Percentiles rank a stretch among this genome's conserved stretches.
Conservation (phyloP, 495 filamentous ascomycete species). For the Podospora sp. region DNA sequence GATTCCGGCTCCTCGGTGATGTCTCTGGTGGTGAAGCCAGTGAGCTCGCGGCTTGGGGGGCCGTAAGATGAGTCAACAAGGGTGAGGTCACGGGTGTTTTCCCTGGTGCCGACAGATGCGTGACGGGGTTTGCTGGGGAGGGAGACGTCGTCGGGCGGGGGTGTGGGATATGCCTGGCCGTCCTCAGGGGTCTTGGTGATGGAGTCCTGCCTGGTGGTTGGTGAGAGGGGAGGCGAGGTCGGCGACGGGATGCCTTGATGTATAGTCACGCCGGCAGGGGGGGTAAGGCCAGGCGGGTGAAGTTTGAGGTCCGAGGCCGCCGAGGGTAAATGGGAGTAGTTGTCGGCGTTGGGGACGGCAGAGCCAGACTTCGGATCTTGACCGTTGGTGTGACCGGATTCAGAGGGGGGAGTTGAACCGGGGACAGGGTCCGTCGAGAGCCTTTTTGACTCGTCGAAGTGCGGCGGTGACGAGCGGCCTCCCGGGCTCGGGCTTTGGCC, state of each 20-base stretch:
- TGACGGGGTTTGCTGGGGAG: conserved; percentile 15
- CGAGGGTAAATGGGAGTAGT: conserved; percentile 21
- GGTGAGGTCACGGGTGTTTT: conserved; percentile 34
- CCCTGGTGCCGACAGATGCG: conserved; percentile 28
- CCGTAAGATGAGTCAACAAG: conserved; percentile 35
- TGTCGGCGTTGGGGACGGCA: conserved; percentile 19
- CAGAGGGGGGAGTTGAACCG: conserved; percentile 7
- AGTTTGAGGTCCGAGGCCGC: conserved; percentile 22
- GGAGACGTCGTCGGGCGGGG: conserved; percentile 19
- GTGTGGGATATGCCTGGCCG: conserved; percentile 18
- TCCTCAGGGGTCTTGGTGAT: conserved; percentile 17
- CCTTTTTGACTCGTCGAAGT: conserved; percentile 29
- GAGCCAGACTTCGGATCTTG: conserved; percentile 15
- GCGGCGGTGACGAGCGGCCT: conserved; percentile 34
- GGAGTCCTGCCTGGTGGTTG: conserved; percentile 21
- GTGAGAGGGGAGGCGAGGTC: conserved; percentile 30
- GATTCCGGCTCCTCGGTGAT: conserved; percentile 39
- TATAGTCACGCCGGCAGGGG: conserved; percentile 25
- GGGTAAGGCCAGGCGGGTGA: conserved; percentile 18
- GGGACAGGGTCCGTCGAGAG: conserved; percentile 25
- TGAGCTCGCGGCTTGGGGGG: conserved; percentile 31
- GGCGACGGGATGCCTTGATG: conserved; percentile 37
- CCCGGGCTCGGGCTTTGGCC: conserved; percentile 38
- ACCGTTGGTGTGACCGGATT: conserved; percentile 17
- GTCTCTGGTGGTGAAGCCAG: conserved; percentile 28